These are phyloP conservation scores for Amanita molliuscula DNA, from an alignment of 768 basidiomycete species.

Conservation along the genomic window DNA sequence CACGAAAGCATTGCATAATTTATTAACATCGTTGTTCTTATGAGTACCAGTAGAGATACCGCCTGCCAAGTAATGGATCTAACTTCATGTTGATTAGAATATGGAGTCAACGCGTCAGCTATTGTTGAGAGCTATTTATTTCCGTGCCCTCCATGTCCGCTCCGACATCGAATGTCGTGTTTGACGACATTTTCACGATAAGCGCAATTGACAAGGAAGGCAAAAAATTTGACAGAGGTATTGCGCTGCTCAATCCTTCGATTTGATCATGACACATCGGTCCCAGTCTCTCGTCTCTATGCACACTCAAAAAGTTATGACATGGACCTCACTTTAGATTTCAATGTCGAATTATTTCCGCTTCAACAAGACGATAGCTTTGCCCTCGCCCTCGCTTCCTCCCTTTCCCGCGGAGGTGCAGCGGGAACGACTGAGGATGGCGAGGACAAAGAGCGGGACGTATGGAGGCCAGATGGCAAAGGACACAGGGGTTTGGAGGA, in stretches of 20 bases:
- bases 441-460: conserved; percentile 66
- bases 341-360: conserved; percentile 86
- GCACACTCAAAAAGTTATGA: conserved; percentile 85
- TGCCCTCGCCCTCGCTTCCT: conserved; percentile 79
- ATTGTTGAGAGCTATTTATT: too few species aligned
- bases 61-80: not conserved
- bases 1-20: conserved; percentile 55
- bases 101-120: too few species aligned
- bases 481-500: conserved; percentile 77
- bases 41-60: not conserved
- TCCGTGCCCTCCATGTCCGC: conserved; percentile 45
- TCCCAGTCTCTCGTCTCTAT: conserved; percentile 80
- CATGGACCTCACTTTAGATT: conserved; percentile 91
- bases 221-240: conserved; percentile 97
- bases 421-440: conserved; percentile 37
- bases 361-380: conserved; percentile 60
- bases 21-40: conserved; percentile 12
- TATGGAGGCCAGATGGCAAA: conserved; percentile 82
- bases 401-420: conserved; percentile 47
- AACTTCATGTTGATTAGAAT: not conserved
- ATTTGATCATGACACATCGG: conserved; percentile 4
- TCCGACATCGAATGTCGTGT: conserved; percentile 66
- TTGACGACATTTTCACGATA: conserved; percentile 90
- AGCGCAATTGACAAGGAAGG: conserved; percentile 82
- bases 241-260: conserved; percentile 13